Conservation (phyloP, 2,329 filamentous ascomycete species). For the Blastomyces gilchristii region DNA sequence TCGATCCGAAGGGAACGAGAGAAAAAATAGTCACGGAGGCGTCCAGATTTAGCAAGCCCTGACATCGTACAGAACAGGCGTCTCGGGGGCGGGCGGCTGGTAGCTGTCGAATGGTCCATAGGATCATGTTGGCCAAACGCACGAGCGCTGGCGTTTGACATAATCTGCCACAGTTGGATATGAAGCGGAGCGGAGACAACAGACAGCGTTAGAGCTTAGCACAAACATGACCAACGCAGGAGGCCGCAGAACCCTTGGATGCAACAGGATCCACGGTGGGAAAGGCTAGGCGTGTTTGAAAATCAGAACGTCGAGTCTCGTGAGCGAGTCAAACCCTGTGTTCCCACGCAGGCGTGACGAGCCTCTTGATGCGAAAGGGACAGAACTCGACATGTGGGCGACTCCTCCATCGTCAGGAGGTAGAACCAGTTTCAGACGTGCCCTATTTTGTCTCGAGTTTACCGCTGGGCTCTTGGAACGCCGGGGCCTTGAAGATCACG, state of each 20-base stretch:
- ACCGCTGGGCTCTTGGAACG: constrained; percentile 1
- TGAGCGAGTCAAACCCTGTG: constrained; percentile 8
- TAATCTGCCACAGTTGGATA: constrained; percentile 3
- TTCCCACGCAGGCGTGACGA: neutral
- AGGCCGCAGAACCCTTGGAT: neutral
- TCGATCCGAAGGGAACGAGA: neutral
- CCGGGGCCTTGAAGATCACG: constrained; percentile 1
- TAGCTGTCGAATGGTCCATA: constrained; percentile 1
- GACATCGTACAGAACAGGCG: neutral
- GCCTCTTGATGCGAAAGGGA: neutral
- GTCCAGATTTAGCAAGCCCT: constrained; percentile 6
- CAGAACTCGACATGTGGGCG: neutral
- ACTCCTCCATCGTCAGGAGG: constrained; percentile 2
- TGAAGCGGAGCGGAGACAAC: neutral
- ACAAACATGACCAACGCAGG: constrained; percentile 9
- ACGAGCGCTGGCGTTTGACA: neutral
- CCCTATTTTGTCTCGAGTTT: constrained; percentile 6
- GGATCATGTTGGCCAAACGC: constrained; percentile 1
- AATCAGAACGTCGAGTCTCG: neutral
- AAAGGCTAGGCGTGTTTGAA: neutral
- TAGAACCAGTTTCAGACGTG: neutral
- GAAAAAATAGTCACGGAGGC: neutral
- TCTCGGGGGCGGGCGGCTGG: constrained; percentile 7
- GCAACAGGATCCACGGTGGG: neutral
- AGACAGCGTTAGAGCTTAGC: neutral